A percentile compares a stretch with the other conserved stretches of the same genome.
Conservation (phyloP, 192 early-diverging fungal species). For the Allomyces macrogynus region DNA sequence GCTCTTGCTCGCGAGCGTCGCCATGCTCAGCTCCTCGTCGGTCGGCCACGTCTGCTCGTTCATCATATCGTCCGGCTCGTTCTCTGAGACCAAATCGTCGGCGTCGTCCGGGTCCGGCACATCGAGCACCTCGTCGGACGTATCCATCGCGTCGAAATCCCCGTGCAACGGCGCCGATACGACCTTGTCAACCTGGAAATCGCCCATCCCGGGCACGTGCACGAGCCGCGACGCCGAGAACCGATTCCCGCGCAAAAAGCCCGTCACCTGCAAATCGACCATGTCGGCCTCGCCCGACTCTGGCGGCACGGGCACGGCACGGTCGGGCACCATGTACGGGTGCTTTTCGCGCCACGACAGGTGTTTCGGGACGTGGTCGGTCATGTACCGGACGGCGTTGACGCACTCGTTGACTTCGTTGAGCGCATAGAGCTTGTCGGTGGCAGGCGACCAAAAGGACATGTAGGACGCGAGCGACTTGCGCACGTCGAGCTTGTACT, state of each 20-base stretch:
- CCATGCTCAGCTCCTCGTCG: conserved; percentile 74
- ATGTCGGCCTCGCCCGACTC: conserved; percentile 21
- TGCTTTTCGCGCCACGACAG: conserved; percentile 70
- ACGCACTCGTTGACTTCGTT: conserved; percentile 36
- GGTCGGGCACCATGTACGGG: conserved; percentile 70
- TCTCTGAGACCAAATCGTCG: conserved; percentile 67
- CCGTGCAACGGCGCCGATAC: conserved; percentile 1
- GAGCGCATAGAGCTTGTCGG: conserved; percentile 44
- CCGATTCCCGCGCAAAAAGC: conserved; percentile 61
- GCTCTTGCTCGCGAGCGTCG: conserved; percentile 27
- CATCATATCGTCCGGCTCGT: conserved; percentile 66
- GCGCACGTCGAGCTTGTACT: conserved; percentile 43
- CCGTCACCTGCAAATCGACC: conserved; percentile 56
- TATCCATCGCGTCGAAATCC: conserved; percentile 15
- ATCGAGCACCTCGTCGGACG: conserved; percentile 35
- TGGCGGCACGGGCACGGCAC: conserved; percentile 35
- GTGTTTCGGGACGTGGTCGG: conserved; percentile 53
- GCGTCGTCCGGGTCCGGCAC: conserved; percentile 41
- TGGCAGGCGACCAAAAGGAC: conserved; percentile 70
- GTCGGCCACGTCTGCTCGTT: conserved; percentile 99
- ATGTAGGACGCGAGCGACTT: conserved; percentile 71
- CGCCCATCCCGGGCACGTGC: conserved; percentile 80
- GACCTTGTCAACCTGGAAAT: conserved; percentile 72
- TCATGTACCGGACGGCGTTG: conserved; percentile 51
- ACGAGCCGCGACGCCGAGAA: conserved; percentile 81